Base-by-base conservation (phyloP, 805 yeast genomes). In the Metschnikowia kunwiensis region DNA sequence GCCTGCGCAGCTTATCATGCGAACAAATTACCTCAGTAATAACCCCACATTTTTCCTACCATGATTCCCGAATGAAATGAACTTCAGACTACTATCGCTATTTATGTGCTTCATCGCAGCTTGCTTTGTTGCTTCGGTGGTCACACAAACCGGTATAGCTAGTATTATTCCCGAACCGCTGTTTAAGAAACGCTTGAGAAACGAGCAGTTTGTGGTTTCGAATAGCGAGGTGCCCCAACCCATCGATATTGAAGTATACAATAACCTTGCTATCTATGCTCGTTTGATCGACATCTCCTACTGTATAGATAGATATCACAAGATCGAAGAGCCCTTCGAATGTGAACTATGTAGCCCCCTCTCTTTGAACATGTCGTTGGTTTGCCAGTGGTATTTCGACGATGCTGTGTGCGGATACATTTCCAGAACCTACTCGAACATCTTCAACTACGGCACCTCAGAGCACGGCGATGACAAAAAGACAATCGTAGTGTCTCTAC, bases 201-300 rank as follows among this genome's bases (percentile, higher is more conserved):
- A n/a, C n/a, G n/a, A n/a, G n/a, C n/a, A n/a, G n/a, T n/a, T n/a
- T n/a, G n/a, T n/a, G n/a, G n/a, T n/a, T n/a, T n/a, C n/a, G n/a
- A n/a, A n/a, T n/a, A n/a, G n/a, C n/a, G n/a, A n/a, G n/a, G n/a
- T n/a, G 15, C 40, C 40, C n/a, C 40, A 27, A 15, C 55, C 53
- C 9, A 42, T 61, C 3, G 58, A 58, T 29, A 12, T 32, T 2
- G 51, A 45, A 6, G 44, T 59, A 10, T 63, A 58, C 36, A 29
- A 46, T n/a, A 54, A 57, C 31, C 49, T 65, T 33, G 60, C 49
- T 51, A 59, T 64, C 7, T 63, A 60, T 34, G 69, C 74, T 4
- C 70, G 66, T 42, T 52, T 70, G 21, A 57, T 65, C 17, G 74
- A 70, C 40, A 68, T 68, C 9, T 52, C 74, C 5, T 69, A 69